A percentile compares a stretch with the other conserved stretches of the same genome.
Conservation (phyloP, 2,329 filamentous ascomycete species). For the Neurospora crassa region DNA sequence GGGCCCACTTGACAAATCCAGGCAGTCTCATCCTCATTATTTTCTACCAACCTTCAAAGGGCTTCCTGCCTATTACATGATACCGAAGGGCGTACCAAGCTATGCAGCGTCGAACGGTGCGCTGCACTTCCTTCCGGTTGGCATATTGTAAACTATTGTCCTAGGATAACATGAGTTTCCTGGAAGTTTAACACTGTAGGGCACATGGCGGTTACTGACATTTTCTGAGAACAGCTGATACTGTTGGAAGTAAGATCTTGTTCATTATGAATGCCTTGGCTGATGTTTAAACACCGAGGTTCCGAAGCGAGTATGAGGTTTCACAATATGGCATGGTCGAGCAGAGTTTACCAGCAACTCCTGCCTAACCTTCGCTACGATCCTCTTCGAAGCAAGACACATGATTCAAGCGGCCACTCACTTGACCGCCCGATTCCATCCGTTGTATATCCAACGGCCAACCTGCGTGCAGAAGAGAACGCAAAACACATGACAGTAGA, state of each 20-base stretch:
- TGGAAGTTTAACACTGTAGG: neutral
- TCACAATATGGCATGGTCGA: constrained; percentile 15
- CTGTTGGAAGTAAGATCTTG: neutral
- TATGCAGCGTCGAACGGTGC: neutral
- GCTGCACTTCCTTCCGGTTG: neutral
- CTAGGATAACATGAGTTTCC: neutral
- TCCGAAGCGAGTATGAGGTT: neutral
- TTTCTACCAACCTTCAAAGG: neutral
- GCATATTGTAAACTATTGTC: neutral
- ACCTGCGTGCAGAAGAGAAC: neutral
- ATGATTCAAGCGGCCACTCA: neutral
- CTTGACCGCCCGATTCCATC: neutral
- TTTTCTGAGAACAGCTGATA: neutral
- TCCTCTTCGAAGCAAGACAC: neutral
- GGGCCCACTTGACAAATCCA: neutral
- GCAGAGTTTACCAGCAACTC: constrained; percentile 7
- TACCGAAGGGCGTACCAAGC: neutral
- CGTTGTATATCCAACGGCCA: neutral
- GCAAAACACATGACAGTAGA: neutral
- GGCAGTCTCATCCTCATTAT: neutral
- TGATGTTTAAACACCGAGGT: neutral
- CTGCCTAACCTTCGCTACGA: constrained; percentile 3
- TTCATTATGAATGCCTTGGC: neutral
- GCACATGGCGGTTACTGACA: neutral
- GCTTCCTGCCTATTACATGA: neutral